Base-by-base conservation (phyloP, 2,329 filamentous ascomycete species). In the Thielaviopsis populi region DNA sequence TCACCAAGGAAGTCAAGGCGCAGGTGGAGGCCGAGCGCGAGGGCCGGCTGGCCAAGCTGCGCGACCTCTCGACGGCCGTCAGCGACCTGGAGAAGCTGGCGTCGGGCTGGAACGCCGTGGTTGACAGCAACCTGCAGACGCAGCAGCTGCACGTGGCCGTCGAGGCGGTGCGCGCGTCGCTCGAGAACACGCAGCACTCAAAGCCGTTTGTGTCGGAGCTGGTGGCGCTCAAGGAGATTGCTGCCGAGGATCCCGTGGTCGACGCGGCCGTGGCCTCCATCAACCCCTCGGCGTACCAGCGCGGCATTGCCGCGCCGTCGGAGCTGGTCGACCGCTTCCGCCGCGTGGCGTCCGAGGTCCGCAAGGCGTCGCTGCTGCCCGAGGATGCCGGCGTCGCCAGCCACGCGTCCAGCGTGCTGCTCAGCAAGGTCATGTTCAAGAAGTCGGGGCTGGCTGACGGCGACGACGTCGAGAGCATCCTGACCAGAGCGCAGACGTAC, bases 111-210 rank as follows among this genome's bases (percentile, higher is more conserved):
- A 95, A 92, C 75, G 83, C 85, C 48, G 89, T 97, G 43, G 84
- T 99, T 24, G 91, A 97, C 72, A 80, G 83, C 66, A 97, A 94
- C 76, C 83, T 97, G 67, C 87, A 89, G 75, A 96, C 94, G 0
- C 94, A 99, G 75, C 91, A 97, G 76, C 85, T 99, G 33, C 90
- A 96, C 72, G 90, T 99, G 42, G 94, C 94, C 22, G 88, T 97
- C 37, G 94, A 99, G 73, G 90, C 92, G 46, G 91, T 97, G 61
- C 87, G 89, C 68, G 85, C 89, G 65, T 89, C 87, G 61, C 82
- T 97, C 24, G 86, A 91, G 71, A 86, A 87, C 68, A 81, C 86
- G 13, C 69, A 71, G 13, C 81, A 85, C 69, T 88, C 92, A 22
- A 82, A 84, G 50, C 94, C 94, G 3, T 99, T 99, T 73, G 83